A percentile compares a stretch with the other conserved stretches of the same genome.
Evolutionary conservation across 306 rosid species (phyloP).

Genomic region (Senna siamea): DNA sequence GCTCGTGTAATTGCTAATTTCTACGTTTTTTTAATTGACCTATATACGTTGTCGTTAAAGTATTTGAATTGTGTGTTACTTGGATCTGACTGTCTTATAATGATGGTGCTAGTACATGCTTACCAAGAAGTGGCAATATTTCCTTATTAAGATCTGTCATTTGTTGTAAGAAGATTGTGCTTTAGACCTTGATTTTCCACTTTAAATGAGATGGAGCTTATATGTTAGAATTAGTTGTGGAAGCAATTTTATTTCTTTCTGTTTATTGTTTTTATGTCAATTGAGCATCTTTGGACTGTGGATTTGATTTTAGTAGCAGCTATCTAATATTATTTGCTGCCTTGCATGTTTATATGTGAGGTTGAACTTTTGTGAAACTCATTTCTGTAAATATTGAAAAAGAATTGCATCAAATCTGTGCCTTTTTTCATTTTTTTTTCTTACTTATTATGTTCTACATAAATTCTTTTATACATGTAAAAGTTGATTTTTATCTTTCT

Average conservation of each 20-base stretch:
- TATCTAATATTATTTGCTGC: neutral
- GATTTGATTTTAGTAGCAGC: neutral
- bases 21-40: too few relatives aligned
- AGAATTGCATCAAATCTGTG: conserved; percentile 12
- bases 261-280: neutral
- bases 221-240: conserved; percentile 10
- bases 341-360: neutral
- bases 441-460: conserved; percentile 23
- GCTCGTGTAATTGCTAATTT: too few relatives aligned
- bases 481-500: conserved; percentile 21
- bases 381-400: too few relatives aligned
- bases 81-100: neutral
- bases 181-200: neutral
- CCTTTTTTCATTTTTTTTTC: conserved; percentile 7
- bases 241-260: neutral
- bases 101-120: neutral
- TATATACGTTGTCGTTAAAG: neutral
- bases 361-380: neutral
- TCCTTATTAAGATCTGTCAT: neutral
- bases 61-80: neutral
- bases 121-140: neutral
- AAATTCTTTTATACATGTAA: conserved; percentile 14
- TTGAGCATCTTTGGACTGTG: neutral
- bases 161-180: neutral
- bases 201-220: conserved; percentile 28